Evolutionary conservation across 805 yeast species (phyloP).

Genomic region (Candida hungchunana): DNA sequence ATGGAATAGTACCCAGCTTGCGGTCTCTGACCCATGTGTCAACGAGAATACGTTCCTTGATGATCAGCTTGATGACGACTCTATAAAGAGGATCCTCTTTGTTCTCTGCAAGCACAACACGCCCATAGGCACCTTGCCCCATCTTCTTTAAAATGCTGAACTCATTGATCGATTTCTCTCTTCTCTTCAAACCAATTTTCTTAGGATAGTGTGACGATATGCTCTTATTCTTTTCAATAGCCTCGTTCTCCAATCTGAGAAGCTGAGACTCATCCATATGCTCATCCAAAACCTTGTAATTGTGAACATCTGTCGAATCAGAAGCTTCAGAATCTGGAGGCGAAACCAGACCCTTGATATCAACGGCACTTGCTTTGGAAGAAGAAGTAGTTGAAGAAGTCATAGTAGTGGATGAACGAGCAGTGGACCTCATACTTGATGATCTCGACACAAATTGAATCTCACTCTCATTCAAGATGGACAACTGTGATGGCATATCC

Average conservation of each 20-base stretch:
- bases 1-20: constrained; percentile 85
- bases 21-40: constrained; percentile 98
- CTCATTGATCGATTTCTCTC: constrained; percentile 68
- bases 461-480: constrained; percentile 36
- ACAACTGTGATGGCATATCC: constrained; percentile 36
- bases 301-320: constrained; percentile 11
- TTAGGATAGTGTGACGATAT: constrained; percentile 36
- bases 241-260: constrained; percentile 41
- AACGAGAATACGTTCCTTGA: constrained; percentile 87
- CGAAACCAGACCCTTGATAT: constrained; percentile 4
- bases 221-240: constrained; percentile 33
- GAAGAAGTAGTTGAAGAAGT: constrained; percentile 10
- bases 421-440: constrained; percentile 23
- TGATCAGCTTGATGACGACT: constrained; percentile 82
- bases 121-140: constrained; percentile 98
- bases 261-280: constrained; percentile 36
- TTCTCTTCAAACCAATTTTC: constrained; percentile 59
- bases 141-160: constrained; percentile 67
- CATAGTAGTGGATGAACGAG: constrained; percentile 13
- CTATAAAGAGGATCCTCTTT: constrained; percentile 56
- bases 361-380: constrained; percentile 6
- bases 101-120: constrained; percentile 76
- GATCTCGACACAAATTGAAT: constrained; percentile 25
- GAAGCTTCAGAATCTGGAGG: constrained; percentile 9
- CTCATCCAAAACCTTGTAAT: constrained; percentile 18